Percentiles rank a stretch among this genome's conserved stretches.
phyloP scores from a whole-genome alignment of 2,329 filamentous ascomycete species.

The Venturia pyrina region DNA sequence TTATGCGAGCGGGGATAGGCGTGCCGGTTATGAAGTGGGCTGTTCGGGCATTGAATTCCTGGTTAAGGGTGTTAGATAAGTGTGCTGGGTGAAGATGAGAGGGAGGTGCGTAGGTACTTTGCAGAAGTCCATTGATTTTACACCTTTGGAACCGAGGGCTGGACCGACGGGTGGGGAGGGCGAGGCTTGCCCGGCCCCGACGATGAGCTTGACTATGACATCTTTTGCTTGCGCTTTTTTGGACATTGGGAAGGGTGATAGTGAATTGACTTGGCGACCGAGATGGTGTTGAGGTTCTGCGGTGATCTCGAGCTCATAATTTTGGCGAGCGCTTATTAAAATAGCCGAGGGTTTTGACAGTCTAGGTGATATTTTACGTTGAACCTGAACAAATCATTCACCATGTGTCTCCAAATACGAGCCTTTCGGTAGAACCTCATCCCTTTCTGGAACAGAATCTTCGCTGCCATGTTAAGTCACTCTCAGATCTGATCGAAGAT shows the following conservation, averaged over 20 bases:
- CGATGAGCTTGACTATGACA: slow-evolving; percentile 91
- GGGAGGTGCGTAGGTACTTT: slow-evolving; percentile 52
- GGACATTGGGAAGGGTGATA: slow-evolving; percentile 32
- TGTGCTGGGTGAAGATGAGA: slow-evolving; percentile 9
- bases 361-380: too few species aligned
- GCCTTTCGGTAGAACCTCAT: too few species aligned
- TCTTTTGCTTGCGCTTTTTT: slow-evolving; percentile 45
- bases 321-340: background rate
- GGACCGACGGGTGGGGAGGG: slow-evolving; percentile 95
- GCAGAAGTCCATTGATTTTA: slow-evolving; percentile 99
- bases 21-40: slow-evolving; percentile 72
- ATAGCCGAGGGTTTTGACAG: background rate
- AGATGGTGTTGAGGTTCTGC: background rate
- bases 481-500: too few species aligned
- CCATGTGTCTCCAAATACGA: too few species aligned
- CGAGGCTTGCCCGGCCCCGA: slow-evolving; percentile 88
- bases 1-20: slow-evolving; percentile 83
- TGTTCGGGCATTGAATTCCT: slow-evolving; percentile 97
- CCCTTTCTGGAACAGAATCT: too few species aligned
- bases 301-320: background rate
- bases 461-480: too few species aligned
- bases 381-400: too few species aligned
- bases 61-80: slow-evolving; percentile 9
- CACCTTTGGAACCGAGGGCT: slow-evolving; percentile 90
- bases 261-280: background rate